Conservation (phyloP, 2,329 filamentous ascomycete genomes). For the Lizonia empirigonia region DNA sequence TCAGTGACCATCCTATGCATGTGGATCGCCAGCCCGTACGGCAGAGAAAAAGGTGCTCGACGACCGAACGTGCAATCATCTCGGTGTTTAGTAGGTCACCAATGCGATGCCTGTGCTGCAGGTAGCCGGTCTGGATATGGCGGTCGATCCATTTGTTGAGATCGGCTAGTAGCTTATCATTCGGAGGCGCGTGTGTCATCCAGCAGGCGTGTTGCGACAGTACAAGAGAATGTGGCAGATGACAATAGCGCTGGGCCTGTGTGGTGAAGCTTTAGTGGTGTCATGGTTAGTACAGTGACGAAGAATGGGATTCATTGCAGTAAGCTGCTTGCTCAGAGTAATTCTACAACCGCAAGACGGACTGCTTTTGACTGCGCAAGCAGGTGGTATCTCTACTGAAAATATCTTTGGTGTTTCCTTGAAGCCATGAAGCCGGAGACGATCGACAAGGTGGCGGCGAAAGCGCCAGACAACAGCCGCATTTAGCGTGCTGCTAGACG, state of each 20-base stretch:
- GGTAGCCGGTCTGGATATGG: neutral
- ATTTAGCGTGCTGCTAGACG: neutral
- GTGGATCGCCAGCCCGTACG: neutral
- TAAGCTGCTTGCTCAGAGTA: neutral
- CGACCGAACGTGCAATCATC: slow-evolving; percentile 7
- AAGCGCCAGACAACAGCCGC: neutral
- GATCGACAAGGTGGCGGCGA: neutral
- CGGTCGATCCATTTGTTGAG: slow-evolving; percentile 14
- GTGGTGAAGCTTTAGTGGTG: neutral
- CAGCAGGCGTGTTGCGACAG: neutral
- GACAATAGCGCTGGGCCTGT: neutral
- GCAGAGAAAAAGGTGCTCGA: slow-evolving; percentile 8
- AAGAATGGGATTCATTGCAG: neutral
- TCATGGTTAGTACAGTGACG: neutral
- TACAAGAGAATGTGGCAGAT: neutral
- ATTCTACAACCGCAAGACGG: neutral
- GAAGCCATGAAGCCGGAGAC: neutral
- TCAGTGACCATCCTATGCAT: neutral
- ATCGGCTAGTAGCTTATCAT: slow-evolving; percentile 4
- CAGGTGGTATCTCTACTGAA: too few relatives aligned
- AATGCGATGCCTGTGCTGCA: slow-evolving; percentile 6
- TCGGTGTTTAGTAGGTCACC: slow-evolving; percentile 6
- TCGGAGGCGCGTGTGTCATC: slow-evolving; percentile 8
- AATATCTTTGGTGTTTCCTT: too few relatives aligned
- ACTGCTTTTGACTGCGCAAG: neutral